Percentiles rank a stretch among this genome's conserved stretches.
Conservation (phyloP, 2,329 filamentous ascomycete species). For the Talaromyces sp. region DNA sequence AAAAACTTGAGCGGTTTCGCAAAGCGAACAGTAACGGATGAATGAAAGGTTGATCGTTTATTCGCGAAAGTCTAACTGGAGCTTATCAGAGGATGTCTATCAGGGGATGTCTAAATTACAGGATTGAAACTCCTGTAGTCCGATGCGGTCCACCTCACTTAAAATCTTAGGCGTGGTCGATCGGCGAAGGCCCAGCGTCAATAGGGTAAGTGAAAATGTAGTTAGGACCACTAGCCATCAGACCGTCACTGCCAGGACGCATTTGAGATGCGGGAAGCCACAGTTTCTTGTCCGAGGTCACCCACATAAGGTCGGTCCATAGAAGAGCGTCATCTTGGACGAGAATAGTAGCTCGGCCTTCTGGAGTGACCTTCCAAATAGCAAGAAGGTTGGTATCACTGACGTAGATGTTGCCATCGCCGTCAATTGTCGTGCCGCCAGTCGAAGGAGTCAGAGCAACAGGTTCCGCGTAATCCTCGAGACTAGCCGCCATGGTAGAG, state of each 20-base stretch:
- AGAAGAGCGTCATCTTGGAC: not conserved
- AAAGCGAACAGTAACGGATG: no score
- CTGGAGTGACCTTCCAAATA: conserved; percentile 2
- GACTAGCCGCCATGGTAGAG: not conserved
- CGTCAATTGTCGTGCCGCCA: not conserved
- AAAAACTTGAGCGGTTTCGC: no score
- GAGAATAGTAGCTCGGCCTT: not conserved
- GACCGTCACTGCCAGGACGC: not conserved
- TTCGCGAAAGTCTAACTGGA: no score
- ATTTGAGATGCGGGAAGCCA: conserved; percentile 1
- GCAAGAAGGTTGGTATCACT: not conserved
- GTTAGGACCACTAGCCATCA: not conserved
- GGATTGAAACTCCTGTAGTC: no score
- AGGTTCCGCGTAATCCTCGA: not conserved
- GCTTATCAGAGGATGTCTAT: no score
- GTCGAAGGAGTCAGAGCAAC: not conserved
- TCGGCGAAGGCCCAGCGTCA: not conserved
- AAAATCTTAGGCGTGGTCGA: not conserved
- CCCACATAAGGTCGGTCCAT: conserved; percentile 6
- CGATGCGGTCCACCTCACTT: no score
- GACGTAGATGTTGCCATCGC: conserved; percentile 2
- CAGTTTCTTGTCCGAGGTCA: not conserved
- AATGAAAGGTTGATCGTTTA: no score
- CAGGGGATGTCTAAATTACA: no score
- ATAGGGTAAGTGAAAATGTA: conserved; percentile 1